phyloP scores from a whole-genome alignment of 2,329 filamentous ascomycete genomes.

The Fusarium denticulatum region DNA sequence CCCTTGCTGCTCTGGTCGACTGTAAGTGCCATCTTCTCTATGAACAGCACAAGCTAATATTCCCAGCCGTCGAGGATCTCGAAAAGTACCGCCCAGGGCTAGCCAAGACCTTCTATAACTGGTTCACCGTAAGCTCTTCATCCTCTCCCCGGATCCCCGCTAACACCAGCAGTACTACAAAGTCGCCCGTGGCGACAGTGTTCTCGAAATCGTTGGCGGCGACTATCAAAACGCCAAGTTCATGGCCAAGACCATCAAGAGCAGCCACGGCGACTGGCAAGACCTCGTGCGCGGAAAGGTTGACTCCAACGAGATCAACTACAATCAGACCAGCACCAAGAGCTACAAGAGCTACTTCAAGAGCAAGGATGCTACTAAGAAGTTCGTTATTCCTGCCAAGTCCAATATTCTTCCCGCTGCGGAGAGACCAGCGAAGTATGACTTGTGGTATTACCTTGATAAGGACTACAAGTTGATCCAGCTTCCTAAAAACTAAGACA shows the following conservation, averaged over 20 bases:
- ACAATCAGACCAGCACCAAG: slow-evolving; percentile 52
- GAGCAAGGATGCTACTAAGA: slow-evolving; percentile 45
- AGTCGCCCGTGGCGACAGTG: slow-evolving; percentile 49
- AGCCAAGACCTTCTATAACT: slow-evolving; percentile 49
- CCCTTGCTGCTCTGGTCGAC: slow-evolving; percentile 48
- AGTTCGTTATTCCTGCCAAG: slow-evolving; percentile 46
- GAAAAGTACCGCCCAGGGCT: slow-evolving; percentile 53
- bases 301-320: slow-evolving; percentile 51
- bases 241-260: slow-evolving; percentile 45
- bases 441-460: slow-evolving; percentile 52
- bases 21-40: slow-evolving; percentile 36
- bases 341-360: slow-evolving; percentile 47
- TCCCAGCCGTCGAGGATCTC: slow-evolving; percentile 48
- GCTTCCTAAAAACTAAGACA: slow-evolving; percentile 42
- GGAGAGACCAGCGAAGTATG: slow-evolving; percentile 46
- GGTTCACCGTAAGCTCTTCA: slow-evolving; percentile 49
- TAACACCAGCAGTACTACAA: slow-evolving; percentile 51
- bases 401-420: slow-evolving; percentile 45
- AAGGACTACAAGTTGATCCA: slow-evolving; percentile 46
- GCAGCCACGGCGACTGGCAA: slow-evolving; percentile 53
- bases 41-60: background rate
- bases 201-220: slow-evolving; percentile 51
- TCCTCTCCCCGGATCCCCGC: rapidly evolving
- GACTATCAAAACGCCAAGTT: slow-evolving; percentile 50
- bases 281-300: slow-evolving; percentile 52